These are phyloP conservation scores for Curvularia lunata DNA, from an alignment of 2,329 filamentous ascomycete species.

Conservation along the genomic window DNA sequence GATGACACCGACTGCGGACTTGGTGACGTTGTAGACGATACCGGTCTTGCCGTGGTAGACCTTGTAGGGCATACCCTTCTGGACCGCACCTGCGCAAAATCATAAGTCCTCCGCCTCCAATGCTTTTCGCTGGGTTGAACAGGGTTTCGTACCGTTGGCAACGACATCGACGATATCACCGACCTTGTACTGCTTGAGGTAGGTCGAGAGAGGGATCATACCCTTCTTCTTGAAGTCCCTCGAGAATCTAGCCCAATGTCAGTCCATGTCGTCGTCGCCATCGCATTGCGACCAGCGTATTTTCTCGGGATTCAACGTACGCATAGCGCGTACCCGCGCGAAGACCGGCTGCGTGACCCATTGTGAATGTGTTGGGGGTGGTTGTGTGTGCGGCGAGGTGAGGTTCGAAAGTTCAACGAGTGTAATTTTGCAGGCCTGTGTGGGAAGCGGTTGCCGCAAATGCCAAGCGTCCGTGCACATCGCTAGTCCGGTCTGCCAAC, in stretches of 20 bases:
- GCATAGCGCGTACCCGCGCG: slow-evolving; percentile 53
- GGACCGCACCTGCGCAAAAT: slow-evolving; percentile 43
- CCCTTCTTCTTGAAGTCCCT: slow-evolving; percentile 95
- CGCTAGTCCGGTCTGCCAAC: not conserved
- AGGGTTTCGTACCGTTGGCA: slow-evolving; percentile 83
- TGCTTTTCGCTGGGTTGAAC: slow-evolving; percentile 27
- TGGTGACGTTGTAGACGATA: slow-evolving; percentile 98
- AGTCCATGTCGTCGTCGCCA: slow-evolving; percentile 19
- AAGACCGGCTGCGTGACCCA: slow-evolving; percentile 61
- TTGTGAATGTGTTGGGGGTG: slow-evolving; percentile 48
- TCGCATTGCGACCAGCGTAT: slow-evolving; percentile 10
- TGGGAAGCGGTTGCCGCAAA: slow-evolving; percentile 3
- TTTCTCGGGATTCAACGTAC: slow-evolving; percentile 30
- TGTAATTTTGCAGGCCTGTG: slow-evolving; percentile 6
- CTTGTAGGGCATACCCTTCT: slow-evolving; percentile 88
- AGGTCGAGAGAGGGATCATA: slow-evolving; percentile 90
- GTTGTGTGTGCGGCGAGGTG: slow-evolving; percentile 26
- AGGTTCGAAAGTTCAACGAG: slow-evolving; percentile 10
- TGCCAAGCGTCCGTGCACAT: slow-evolving; percentile 2
- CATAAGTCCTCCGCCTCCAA: slow-evolving; percentile 26
- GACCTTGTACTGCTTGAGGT: slow-evolving; percentile 94
- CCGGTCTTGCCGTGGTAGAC: slow-evolving; percentile 97
- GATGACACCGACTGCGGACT: slow-evolving; percentile 96
- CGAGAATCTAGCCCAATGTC: slow-evolving; percentile 66
- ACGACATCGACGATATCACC: slow-evolving; percentile 99